phyloP scores from a whole-genome alignment of 306 rosid genomes.

The Purshia tridentata region DNA sequence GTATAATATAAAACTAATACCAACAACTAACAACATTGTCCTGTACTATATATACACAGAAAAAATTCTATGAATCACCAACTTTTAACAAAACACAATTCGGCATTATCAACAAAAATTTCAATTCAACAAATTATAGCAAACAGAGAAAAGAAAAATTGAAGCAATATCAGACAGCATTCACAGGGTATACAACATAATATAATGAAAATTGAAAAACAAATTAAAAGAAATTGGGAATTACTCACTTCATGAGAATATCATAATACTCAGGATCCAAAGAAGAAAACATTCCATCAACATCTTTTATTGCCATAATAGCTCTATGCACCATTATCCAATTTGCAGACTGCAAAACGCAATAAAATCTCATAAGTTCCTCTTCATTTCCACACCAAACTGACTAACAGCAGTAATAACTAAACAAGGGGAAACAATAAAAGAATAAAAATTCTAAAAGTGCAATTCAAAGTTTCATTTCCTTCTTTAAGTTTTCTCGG shows the following conservation, averaged over 20 bases:
- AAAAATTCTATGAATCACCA: background rate
- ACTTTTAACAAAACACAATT: background rate
- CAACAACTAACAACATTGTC: background rate
- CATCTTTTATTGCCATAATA: constrained; percentile 91
- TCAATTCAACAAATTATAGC: background rate
- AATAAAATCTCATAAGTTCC: constrained; percentile 14
- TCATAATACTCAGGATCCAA: constrained; percentile 99
- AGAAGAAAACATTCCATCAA: constrained; percentile 89
- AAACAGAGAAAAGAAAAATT: background rate
- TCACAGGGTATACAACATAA: background rate
- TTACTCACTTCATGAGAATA: constrained; percentile 86
- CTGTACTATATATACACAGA: too few species aligned
- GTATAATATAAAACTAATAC: background rate
- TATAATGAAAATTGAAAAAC: background rate
- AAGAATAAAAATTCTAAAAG: background rate
- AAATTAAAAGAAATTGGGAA: background rate
- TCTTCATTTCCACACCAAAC: constrained; percentile 4
- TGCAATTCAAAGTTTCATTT: background rate
- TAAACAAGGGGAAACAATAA: background rate
- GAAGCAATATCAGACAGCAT: constrained; percentile 6
- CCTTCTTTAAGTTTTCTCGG: background rate
- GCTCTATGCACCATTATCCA: constrained; percentile 97
- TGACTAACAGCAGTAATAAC: background rate
- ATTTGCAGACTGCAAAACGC: constrained; percentile 69
- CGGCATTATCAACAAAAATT: background rate